These are phyloP conservation scores for Solanum pimpinellifolium DNA, from an alignment of 257 asterid genomes.

Conservation along the genomic window DNA sequence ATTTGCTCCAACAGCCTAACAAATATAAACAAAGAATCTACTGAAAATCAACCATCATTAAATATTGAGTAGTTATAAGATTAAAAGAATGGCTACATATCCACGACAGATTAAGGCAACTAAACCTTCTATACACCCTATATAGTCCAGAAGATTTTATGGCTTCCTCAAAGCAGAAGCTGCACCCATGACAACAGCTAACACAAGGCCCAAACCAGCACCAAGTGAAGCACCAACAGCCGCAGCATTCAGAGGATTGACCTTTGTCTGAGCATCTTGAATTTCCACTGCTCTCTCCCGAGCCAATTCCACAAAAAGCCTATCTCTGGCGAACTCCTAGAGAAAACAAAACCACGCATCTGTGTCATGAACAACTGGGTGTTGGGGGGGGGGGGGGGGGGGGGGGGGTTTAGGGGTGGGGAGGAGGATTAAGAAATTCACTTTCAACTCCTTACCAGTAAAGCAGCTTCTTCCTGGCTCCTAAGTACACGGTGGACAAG, in stretches of 20 bases:
- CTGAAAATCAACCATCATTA: neutral
- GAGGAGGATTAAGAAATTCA: neutral
- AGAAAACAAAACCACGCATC: neutral
- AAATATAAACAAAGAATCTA: neutral
- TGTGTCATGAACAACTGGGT: neutral
- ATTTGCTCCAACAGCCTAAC: neutral
- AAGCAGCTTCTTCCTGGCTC: conserved; percentile 69
- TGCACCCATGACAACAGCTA: conserved; percentile 97
- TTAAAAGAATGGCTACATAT: neutral
- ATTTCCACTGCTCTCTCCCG: conserved; percentile 53
- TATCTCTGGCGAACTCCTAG: conserved; percentile 80
- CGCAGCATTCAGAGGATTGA: conserved; percentile 52
- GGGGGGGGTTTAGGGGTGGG: neutral
- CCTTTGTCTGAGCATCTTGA: conserved; percentile 45
- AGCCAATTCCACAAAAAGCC: conserved; percentile 64
- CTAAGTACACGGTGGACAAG: conserved; percentile 61
- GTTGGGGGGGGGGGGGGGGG: neutral
- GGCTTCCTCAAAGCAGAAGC: conserved; percentile 97
- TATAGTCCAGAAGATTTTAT: conserved; percentile 16
- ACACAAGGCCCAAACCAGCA: conserved; percentile 82
- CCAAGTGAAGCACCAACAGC: conserved; percentile 95
- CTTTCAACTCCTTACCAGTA: conserved; percentile 41
- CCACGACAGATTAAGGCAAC: neutral
- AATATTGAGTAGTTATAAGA: neutral
- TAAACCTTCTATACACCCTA: conserved; percentile 8